Evolutionary conservation across 2,329 filamentous ascomycete genomes (phyloP).

Genomic region (Ilyonectria sp.): DNA sequence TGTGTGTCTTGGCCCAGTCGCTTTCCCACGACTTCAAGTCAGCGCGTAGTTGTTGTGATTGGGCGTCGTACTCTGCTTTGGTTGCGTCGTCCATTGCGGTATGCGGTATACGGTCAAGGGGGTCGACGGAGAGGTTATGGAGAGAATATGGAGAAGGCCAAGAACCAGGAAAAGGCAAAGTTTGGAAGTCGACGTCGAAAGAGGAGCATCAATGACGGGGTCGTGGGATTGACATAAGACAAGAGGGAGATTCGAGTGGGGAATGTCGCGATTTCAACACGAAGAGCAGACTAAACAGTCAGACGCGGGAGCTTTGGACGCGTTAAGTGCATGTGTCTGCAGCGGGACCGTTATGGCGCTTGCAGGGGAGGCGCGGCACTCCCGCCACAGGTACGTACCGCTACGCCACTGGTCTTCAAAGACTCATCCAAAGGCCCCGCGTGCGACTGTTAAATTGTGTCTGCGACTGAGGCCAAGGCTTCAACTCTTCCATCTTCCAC

Average conservation of each 20-base stretch:
- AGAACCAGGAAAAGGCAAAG: neutral
- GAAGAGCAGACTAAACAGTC: conserved; percentile 29
- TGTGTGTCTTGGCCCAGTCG: conserved; percentile 73
- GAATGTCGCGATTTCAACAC: conserved; percentile 41
- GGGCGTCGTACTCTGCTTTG: conserved; percentile 62
- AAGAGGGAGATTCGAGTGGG: conserved; percentile 26
- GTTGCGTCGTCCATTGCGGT: conserved; percentile 63
- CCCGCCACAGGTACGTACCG: conserved; percentile 12
- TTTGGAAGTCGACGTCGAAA: neutral
- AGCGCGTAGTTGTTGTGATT: conserved; percentile 71
- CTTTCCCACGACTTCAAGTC: conserved; percentile 84
- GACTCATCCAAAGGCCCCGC: conserved; percentile 1
- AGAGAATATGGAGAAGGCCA: no score
- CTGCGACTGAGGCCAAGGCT: neutral
- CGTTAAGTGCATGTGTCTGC: conserved; percentile 30
- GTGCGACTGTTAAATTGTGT: neutral
- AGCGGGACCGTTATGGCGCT: conserved; percentile 37
- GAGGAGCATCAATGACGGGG: conserved; percentile 5
- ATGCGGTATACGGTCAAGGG: neutral
- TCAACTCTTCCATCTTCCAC: neutral
- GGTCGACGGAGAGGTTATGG: neutral
- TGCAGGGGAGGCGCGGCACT: conserved; percentile 29
- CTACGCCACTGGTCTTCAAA: neutral
- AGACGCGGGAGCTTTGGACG: conserved; percentile 44
- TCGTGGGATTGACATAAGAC: conserved; percentile 19